Percentiles rank a stretch among this genome's conserved stretches.
phyloP scores from a whole-genome alignment of 495 filamentous ascomycete genomes.

The Jackrogersella multiformis region DNA sequence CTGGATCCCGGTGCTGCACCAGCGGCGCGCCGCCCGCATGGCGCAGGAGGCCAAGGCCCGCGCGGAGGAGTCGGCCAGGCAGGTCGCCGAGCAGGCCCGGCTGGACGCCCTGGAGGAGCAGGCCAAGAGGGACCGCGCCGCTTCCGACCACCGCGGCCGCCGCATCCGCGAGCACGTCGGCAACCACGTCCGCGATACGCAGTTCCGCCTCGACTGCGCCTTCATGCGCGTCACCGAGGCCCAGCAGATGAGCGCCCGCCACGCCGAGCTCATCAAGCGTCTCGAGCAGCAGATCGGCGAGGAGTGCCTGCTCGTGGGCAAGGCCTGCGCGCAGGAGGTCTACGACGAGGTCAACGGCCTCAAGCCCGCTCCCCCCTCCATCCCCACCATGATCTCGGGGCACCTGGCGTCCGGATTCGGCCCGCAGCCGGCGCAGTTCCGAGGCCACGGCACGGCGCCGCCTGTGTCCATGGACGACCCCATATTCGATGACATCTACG shows the following conservation, averaged over 20 bases:
- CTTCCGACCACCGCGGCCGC: not conserved
- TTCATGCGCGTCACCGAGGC: not conserved
- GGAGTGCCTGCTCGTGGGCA: conserved; percentile 19
- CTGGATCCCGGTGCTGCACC: conserved; percentile 13
- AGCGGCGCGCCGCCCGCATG: not conserved
- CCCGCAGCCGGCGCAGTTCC: too few species aligned
- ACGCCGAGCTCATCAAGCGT: not conserved
- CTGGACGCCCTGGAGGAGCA: too few species aligned
- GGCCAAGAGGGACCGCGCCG: not conserved
- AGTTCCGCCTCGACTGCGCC: conserved; percentile 1
- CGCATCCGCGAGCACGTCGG: conserved; percentile 25
- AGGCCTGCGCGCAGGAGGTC: conserved; percentile 5
- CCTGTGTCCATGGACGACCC: too few species aligned
- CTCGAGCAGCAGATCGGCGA: conserved; percentile 19
- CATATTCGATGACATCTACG: too few species aligned
- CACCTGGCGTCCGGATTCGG: too few species aligned
- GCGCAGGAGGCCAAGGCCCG: not conserved
- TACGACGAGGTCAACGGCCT: conserved; percentile 29
- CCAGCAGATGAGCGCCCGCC: not conserved
- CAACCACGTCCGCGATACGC: not conserved
- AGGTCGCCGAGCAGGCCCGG: not conserved
- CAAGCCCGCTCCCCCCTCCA: too few species aligned
- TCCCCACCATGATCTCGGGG: too few species aligned
- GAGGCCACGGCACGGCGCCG: too few species aligned
- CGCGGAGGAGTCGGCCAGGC: not conserved